Base-by-base conservation (phyloP, 331 rosid genomes). In the Arachis monticola region DNA sequence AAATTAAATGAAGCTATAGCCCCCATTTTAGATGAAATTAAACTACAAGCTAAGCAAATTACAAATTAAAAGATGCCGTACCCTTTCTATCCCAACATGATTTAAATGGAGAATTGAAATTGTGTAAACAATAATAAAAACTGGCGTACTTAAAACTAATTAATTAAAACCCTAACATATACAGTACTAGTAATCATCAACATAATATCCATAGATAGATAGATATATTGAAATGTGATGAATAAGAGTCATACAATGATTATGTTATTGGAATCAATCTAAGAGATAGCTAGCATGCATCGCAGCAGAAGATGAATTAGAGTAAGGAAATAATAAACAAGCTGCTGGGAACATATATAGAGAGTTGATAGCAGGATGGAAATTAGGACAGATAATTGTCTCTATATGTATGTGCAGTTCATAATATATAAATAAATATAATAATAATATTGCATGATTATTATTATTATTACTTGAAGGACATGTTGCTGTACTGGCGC, bases 391-490 rank as follows among this genome's bases (percentile, higher is more conserved):
- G 48, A 79, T 64, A 73, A 42, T 40, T 38, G 8, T 42, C 22
- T 65, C 47, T 76, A 5, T 71, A 17, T 71, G 10, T 61, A 59
- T 61, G 79, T 61, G 66, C 78, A 70, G n/a, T 52, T 77, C 51
- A 73, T 17, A 51, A 70, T 62, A 52, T 32, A 51, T 3, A 10
- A 50, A 11, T 50, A 50, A 50, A 38, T 5, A 38, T 38, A 38
- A 2, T 38, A 38, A 35, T 35, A 35, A 38, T 38, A 38, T 38
- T 38, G 41, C 41, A 38, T 38, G 41, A 38, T 38, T 0, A 3
- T 53, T 45, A 47, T 35, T 46, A 51, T 51, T 4, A 76, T 90
- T 88, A 92, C 94, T 92, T 92, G 92, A 90, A 92, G 74, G 88
- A 85, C 74, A 75, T 55, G 60, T 55, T 55, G 60, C 9, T 55